phyloP scores from a whole-genome alignment of 164 flowering plant genomes.

The Warburgia ugandensis region DNA sequence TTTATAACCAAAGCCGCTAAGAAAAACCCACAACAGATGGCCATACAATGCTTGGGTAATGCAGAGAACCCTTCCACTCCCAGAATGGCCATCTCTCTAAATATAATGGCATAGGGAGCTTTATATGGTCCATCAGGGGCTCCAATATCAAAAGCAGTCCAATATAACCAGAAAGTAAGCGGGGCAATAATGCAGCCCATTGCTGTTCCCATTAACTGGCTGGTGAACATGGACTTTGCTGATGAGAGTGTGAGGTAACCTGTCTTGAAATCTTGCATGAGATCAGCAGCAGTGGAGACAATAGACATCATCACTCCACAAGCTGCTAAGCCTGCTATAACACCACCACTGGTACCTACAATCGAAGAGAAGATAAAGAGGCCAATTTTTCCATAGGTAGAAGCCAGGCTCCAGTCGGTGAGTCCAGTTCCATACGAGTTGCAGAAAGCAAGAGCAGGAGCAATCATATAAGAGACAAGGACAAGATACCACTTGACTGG shows the following conservation, averaged over 20 bases:
- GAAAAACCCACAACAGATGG: constrained; percentile 71
- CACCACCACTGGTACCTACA: constrained; percentile 82
- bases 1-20: constrained; percentile 65
- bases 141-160: constrained; percentile 92
- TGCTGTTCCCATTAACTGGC: constrained; percentile 82
- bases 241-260: constrained; percentile 93
- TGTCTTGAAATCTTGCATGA: constrained; percentile 97
- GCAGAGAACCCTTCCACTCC: constrained; percentile 96
- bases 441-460: constrained; percentile 97
- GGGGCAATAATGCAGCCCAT: constrained; percentile 97
- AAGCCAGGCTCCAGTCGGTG: constrained; percentile 86
- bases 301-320: constrained; percentile 96
- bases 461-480: constrained; percentile 63
- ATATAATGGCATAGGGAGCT: constrained; percentile 75
- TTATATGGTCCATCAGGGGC: constrained; percentile 86
- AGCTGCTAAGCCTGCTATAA: constrained; percentile 84
- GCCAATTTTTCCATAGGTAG: constrained; percentile 90
- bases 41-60: constrained; percentile 84
- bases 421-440: constrained; percentile 96
- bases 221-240: constrained; percentile 89
- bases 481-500: constrained; percentile 89
- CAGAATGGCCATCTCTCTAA: constrained; percentile 87
- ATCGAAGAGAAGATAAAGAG: constrained; percentile 76
- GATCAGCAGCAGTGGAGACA: constrained; percentile 95
- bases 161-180: constrained; percentile 88